Evolutionary conservation across 2,329 filamentous ascomycete species (phyloP), one percentile per base, ranked within the genome.

Genomic region (Xylaria sp.): DNA sequence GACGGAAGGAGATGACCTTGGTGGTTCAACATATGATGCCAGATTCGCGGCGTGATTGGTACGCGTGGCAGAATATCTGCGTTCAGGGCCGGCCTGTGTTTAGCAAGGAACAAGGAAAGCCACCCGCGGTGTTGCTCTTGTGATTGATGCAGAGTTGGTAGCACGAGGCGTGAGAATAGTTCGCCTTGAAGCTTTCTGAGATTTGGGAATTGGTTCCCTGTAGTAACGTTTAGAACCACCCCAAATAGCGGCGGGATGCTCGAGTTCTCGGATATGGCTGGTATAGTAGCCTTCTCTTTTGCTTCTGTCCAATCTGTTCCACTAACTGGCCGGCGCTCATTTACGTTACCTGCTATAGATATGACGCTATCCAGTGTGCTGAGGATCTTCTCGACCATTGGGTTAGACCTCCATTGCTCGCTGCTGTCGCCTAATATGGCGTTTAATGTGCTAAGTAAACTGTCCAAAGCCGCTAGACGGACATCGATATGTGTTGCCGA

Each of bases 91-190:
- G 65, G 41, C 23, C 43, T 46, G 20, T 65, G 41, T 52, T 70
- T 70, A 28, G 68, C 58, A 15, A 70, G 68, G 48, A 70, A 70
- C 3, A 63, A 48, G 48, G 60, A 61, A 46, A 70, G 60, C 68
- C 68, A 70, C 25, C 25, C 28, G 10, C 39, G 58, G n/a, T 70
- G 65, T 43, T 68, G 50, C 28, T 68, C 48, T 28, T 70, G 65
- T 23, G 65, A 70, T 13, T 52, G 61, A 25, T 55, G 56, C 13
- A 70, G 34, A 28, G 61, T 63, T 57, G 65, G 68, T 18, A 70
- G 53, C 20, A 70, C 30, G 5, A 70, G n/a, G 8, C 68, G 65
- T 23, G 68, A 63, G 28, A 67, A 70, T 10, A 70, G 30, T 46
- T 62, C 61, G 15, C 32, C 23, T 34, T 55, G 43, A 50, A 70